phyloP scores from a whole-genome alignment of 2,329 filamentous ascomycete species.

The Paraphoma sp. region DNA sequence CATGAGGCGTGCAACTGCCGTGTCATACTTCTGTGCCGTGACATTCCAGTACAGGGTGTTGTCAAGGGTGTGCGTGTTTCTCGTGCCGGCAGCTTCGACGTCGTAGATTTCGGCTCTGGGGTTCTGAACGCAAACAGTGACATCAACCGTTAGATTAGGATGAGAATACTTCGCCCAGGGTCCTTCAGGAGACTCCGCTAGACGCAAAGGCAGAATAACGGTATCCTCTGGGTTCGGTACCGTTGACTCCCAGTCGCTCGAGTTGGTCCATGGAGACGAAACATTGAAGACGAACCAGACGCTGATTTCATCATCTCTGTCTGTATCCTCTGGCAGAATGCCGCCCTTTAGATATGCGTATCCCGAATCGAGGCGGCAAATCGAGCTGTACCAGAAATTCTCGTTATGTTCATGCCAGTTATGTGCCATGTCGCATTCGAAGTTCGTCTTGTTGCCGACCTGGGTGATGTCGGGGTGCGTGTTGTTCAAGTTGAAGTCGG shows the following conservation, averaged over 20 bases:
- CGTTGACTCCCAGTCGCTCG: not conserved
- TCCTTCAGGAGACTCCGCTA: not conserved
- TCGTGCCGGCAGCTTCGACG: not conserved
- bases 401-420: not conserved
- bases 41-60: not conserved
- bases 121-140: not conserved
- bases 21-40: not conserved
- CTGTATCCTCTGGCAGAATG: not conserved
- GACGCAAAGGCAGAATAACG: not conserved
- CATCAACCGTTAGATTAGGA: not conserved
- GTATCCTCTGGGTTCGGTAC: not conserved
- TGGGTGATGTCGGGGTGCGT: not conserved
- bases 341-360: not conserved
- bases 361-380: not conserved
- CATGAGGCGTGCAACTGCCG: not conserved
- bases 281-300: not conserved
- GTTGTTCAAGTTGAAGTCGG: not conserved
- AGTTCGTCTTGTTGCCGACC: not conserved
- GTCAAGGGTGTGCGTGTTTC: not conserved
- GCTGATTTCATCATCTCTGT: not conserved
- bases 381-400: not conserved
- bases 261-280: not conserved
- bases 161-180: not conserved
- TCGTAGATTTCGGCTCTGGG: not conserved
- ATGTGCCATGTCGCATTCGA: not conserved